Base-by-base conservation (phyloP, 2,329 filamentous ascomycete genomes). In the Elsinoe perseae region DNA sequence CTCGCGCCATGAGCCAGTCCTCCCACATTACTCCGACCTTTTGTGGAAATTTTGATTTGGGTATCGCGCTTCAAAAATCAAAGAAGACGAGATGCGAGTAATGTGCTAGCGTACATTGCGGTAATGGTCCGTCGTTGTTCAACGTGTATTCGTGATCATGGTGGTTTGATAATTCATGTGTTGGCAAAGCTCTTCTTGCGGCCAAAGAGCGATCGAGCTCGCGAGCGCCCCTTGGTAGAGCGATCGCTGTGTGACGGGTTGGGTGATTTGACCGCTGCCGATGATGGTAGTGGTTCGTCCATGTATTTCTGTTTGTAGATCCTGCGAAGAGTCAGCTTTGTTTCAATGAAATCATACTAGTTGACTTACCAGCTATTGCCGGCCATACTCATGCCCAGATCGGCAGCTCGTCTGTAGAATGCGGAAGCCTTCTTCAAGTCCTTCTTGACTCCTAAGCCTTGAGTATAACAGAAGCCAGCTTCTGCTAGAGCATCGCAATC, bases 221-320 rank as follows among this genome's bases (percentile, higher is more conserved):
- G 27, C 14, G 57, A 56, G 10, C 43, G 40, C 7, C 38, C 34
- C 38, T 55, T 10, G 18, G 43, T 23, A 30, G 21, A 28, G 44
- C 56, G 8, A 20, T 56, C 44, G 38, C 28, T 54, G 9, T 44
- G 44, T 6, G 53, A 56, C 7, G 40, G 40, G 28, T 58, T 38
- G 16, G 48, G 3, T 21, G 56, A 48, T 50, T 54, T 18, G 43
- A 43, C n/a, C n/a, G 36, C 23, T 28, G 53, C 20, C 52, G 53
- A 20, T 18, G 34, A 20, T 20, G 54, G 18, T 16, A 38, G 12
- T 8, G 57, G 57, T 32, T 89, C 87, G 59, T 85, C 82, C 74
- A 79, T 78, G 69, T 97, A 97, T 68, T 97, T 97, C 57, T 89
- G 75, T 71, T 97, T 97, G 77, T 96, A 91, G 64, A 97, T 97